Evolutionary conservation across 805 yeast genomes (phyloP), one percentile per base, ranked within the genome.

Genomic region (Groenewaldozyma salmanticensis): DNA sequence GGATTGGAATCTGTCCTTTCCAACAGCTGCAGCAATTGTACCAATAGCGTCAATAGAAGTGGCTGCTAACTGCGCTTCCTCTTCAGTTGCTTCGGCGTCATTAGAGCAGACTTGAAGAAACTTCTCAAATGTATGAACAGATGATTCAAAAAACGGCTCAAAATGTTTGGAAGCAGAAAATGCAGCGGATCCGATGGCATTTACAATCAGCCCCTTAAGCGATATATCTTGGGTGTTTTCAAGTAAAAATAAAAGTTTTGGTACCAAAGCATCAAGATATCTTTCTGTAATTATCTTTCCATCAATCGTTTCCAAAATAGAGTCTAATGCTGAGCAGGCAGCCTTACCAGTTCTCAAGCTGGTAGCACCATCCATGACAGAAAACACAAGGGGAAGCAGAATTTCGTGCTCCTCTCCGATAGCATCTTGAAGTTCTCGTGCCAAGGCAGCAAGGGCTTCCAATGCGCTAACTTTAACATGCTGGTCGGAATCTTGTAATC

Each of bases 111-210:
- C 37, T 11, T 40, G 29, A 27, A 54, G 40, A 18, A 54, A 90
- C 46, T 86, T 87, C 63, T 85, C 92, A 53, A 92, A 72, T 48
- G 73, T 75, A 59, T 79, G 78, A 52, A 90, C 77, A 39, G 96
- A 82, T 48, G 77, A 74, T 57, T 77, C 75, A 63, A 90, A 90
- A 68, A 74, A 92, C 45, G 97, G 96, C 45, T 73, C 68, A 65
- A 84, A 92, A 31, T 82, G 73, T 53, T 79, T 79, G 64, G 96
- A 96, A 34, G 95, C 77, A 43, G 97, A 95, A 58, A 81, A 87
- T 21, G 98, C 97, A 45, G 95, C 85, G 31, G 97, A 88, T 42
- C 97, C 97, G 60, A 92, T 84, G 31, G 96, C 96, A 40, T 95
- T 83, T 45, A 92, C 96, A 15, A 67, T 60, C 13, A 94, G 75